Evolutionary conservation across 2,329 filamentous ascomycete species (phyloP).

Genomic region (Aaosphaeria pasadenensis): DNA sequence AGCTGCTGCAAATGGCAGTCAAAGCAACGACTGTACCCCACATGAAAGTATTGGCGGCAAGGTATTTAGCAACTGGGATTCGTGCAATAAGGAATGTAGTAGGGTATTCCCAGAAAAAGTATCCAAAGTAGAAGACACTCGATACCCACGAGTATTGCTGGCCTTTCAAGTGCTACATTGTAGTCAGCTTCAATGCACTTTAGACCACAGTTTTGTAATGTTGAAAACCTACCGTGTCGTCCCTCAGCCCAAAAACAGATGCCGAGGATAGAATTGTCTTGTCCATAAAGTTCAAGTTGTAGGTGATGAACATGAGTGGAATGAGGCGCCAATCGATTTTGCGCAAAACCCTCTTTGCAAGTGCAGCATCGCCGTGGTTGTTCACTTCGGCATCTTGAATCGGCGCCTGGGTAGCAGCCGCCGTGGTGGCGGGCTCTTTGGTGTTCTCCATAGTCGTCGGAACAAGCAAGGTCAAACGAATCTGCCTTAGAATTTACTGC

Average conservation of each 20-base stretch:
- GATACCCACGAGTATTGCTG: constrained; percentile 59
- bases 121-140: constrained; percentile 54
- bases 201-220: not conserved
- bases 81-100: constrained; percentile 15
- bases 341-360: constrained; percentile 42
- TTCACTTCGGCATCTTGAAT: not conserved
- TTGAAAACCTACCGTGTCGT: constrained; percentile 9
- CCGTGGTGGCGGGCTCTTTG: too few relatives aligned
- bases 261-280: constrained; percentile 52
- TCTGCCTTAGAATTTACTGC: too few relatives aligned
- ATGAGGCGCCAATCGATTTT: constrained; percentile 58
- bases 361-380: constrained; percentile 1
- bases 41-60: constrained; percentile 12
- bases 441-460: too few relatives aligned
- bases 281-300: constrained; percentile 62
- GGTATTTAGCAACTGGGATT: constrained; percentile 21
- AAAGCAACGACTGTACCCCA: constrained; percentile 39
- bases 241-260: constrained; percentile 51
- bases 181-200: not conserved
- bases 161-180: constrained; percentile 44
- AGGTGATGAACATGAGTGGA: constrained; percentile 56
- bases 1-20: constrained; percentile 13
- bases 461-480: too few relatives aligned
- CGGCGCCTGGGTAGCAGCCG: not conserved
- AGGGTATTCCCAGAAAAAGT: constrained; percentile 22